Percentiles rank a stretch among this genome's conserved stretches.
These are phyloP conservation scores for Pichia sp. DNA, from an alignment of 1,139 yeast species.

Conservation along the genomic window DNA sequence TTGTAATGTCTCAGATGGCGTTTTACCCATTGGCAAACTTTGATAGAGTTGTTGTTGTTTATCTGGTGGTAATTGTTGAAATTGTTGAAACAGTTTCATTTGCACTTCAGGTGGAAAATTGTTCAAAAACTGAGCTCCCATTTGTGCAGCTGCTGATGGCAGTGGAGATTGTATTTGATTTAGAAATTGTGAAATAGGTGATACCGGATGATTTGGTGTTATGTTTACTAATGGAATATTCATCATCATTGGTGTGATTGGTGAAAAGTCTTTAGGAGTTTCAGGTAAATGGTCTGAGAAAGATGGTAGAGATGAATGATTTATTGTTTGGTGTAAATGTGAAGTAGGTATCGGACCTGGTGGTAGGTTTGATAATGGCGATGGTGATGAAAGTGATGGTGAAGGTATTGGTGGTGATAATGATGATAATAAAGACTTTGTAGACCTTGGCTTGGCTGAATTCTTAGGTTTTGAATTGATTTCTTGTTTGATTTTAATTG, in stretches of 20 bases:
- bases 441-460: background rate
- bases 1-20: constrained; percentile 13
- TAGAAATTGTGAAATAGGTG: constrained; percentile 14
- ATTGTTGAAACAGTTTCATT: constrained; percentile 15
- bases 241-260: background rate
- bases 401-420: background rate
- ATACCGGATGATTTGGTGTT: constrained; percentile 4
- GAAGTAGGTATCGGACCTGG: background rate
- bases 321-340: background rate
- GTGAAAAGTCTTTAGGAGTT: background rate
- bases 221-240: constrained; percentile 1
- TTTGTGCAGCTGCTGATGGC: constrained; percentile 10
- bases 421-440: background rate
- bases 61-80: constrained; percentile 12
- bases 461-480: background rate
- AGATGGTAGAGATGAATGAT: background rate
- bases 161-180: constrained; percentile 13
- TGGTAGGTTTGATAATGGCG: background rate
- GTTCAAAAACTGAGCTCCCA: constrained; percentile 13
- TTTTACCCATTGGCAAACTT: constrained; percentile 14
- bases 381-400: background rate
- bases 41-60: constrained; percentile 21
- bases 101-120: constrained; percentile 17
- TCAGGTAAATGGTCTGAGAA: background rate
- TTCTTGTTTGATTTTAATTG: background rate